phyloP scores from a whole-genome alignment of 768 basidiomycete species.

The Holtermannia corniformis region DNA sequence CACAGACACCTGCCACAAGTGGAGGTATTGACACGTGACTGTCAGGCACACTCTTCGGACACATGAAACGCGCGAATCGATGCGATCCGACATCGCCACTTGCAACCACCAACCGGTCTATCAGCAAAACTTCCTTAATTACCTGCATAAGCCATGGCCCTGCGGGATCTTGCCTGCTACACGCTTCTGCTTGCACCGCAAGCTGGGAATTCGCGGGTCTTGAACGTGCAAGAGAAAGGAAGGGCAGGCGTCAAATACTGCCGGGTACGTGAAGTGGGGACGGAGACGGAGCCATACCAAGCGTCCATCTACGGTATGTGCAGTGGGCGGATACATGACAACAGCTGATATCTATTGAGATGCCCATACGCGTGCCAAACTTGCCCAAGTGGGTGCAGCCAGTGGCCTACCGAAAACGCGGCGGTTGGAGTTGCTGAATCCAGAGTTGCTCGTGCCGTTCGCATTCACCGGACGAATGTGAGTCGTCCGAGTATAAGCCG shows the following conservation, averaged over 20 bases:
- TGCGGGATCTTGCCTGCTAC: slow-evolving; percentile 26
- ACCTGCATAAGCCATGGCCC: too few relatives aligned
- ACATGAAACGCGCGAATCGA: too few relatives aligned
- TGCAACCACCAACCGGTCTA: too few relatives aligned
- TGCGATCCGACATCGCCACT: too few relatives aligned
- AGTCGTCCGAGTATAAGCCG: too few relatives aligned
- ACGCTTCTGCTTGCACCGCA: slow-evolving; percentile 17
- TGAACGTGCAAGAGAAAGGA: slow-evolving; percentile 11
- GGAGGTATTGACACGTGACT: too few relatives aligned
- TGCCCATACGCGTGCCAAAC: slow-evolving; percentile 25
- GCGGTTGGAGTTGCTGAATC: slow-evolving; percentile 34
- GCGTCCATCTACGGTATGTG: slow-evolving; percentile 25
- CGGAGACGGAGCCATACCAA: slow-evolving; percentile 22
- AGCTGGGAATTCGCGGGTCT: slow-evolving; percentile 6
- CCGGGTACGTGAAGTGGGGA: slow-evolving; percentile 13
- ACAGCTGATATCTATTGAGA: slow-evolving; percentile 15
- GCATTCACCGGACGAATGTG: slow-evolving; percentile 34
- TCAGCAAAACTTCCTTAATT: too few relatives aligned
- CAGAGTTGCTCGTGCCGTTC: slow-evolving; percentile 34
- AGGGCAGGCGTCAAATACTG: slow-evolving; percentile 15
- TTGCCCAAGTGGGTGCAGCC: slow-evolving; percentile 24
- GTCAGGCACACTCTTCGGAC: too few relatives aligned
- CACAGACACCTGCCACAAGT: too few relatives aligned
- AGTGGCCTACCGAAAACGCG: slow-evolving; percentile 27
- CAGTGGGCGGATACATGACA: not conserved